Percentiles rank a stretch among this genome's conserved stretches.
Conservation (phyloP, 371 early-diverging fungal species). For the Vittaforma corneae region DNA sequence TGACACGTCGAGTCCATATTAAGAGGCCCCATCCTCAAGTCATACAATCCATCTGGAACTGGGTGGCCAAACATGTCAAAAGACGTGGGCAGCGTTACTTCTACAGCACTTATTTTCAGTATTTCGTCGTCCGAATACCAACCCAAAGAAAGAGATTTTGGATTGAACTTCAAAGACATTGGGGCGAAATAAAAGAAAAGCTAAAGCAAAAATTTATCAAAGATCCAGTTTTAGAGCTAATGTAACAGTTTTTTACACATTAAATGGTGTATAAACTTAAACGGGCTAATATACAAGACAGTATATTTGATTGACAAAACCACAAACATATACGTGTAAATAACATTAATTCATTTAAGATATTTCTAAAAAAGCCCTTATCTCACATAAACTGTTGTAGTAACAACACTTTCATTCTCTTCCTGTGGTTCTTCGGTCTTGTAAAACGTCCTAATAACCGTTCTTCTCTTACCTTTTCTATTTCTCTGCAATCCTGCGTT, state of each 20-base stretch:
- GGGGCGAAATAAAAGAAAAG: background rate
- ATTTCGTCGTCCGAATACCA: conserved; percentile 82
- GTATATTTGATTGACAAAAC: too few species aligned
- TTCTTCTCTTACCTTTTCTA: too few species aligned
- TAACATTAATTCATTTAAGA: too few species aligned
- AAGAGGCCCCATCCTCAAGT: conserved; percentile 84
- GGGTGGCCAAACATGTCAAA: conserved; percentile 83
- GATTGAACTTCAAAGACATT: conserved; percentile 28
- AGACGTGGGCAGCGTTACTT: conserved; percentile 72
- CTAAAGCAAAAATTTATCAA: background rate
- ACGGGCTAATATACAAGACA: too few species aligned
- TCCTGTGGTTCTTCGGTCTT: too few species aligned
- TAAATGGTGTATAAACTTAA: too few species aligned
- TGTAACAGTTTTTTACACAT: background rate
- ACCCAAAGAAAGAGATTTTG: conserved; percentile 30
- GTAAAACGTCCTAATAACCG: too few species aligned
- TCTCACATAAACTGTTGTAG: too few species aligned
- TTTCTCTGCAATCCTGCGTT: too few species aligned
- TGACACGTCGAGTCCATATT: conserved; percentile 62
- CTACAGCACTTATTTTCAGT: conserved; percentile 76
- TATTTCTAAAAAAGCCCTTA: too few species aligned
- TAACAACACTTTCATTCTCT: too few species aligned
- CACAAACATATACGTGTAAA: too few species aligned
- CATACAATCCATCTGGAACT: conserved; percentile 79
- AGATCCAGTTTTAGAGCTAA: background rate